A percentile compares a stretch with the other conserved stretches of the same genome.
phyloP scores from a whole-genome alignment of 2,329 filamentous ascomycete genomes.

The Lecanosticta acicola region DNA sequence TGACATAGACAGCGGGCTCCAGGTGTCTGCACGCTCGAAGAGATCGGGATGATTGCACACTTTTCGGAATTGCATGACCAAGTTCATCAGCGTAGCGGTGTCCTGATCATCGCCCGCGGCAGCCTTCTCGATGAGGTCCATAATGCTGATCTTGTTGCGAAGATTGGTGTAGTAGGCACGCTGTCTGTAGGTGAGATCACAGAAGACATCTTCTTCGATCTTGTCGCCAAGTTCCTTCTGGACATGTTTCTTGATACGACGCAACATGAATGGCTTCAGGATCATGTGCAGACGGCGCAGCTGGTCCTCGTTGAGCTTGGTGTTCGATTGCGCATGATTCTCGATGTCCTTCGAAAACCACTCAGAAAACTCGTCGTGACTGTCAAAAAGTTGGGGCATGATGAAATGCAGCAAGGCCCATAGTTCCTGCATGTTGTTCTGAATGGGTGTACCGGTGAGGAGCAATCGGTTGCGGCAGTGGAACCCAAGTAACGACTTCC shows the following conservation, averaged over 20 bases:
- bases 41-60: conserved; percentile 98
- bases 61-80: conserved; percentile 99
- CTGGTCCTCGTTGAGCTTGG: conserved; percentile 98
- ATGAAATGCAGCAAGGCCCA: conserved; percentile 99
- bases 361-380: conserved; percentile 85
- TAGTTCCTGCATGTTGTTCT: conserved; percentile 99
- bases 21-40: conserved; percentile 90
- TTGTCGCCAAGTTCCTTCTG: conserved; percentile 99
- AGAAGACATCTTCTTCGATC: conserved; percentile 94
- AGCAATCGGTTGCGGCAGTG: conserved; percentile 91
- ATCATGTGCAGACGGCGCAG: conserved; percentile 97
- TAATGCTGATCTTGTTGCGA: conserved; percentile 94
- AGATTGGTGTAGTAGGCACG: conserved; percentile 88
- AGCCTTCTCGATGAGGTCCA: conserved; percentile 97
- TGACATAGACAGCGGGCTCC: conserved; percentile 75
- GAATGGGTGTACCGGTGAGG: conserved; percentile 92
- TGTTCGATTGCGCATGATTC: conserved; percentile 96
- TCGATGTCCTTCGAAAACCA: conserved; percentile 97
- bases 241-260: conserved; percentile 98
- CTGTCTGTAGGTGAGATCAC: conserved; percentile 92
- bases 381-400: conserved; percentile 98
- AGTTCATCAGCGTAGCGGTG: conserved; percentile 93
- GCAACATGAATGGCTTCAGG: conserved; percentile 97
- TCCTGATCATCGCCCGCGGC: conserved; percentile 91
- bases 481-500: conserved; percentile 92